Conservation (phyloP, 768 basidiomycete species). For the Strobilomyces confusus region DNA sequence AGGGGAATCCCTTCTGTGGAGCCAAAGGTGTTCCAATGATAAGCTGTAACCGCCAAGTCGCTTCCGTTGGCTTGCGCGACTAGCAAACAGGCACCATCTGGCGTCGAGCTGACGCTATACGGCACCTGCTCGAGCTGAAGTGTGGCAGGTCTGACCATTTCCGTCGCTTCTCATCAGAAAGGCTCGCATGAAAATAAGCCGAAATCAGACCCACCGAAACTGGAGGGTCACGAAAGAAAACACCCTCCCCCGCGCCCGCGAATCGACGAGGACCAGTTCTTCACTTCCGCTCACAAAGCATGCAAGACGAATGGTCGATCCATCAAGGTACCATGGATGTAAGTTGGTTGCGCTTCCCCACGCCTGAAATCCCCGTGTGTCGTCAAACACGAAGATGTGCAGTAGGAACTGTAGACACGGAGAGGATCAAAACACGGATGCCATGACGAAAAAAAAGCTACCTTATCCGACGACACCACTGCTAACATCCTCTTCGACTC, state of each 20-base stretch:
- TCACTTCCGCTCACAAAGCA: constrained; percentile 49
- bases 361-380: constrained; percentile 39
- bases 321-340: constrained; percentile 38
- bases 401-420: constrained; percentile 29
- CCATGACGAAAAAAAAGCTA: background rate
- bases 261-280: constrained; percentile 51
- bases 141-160: constrained; percentile 39
- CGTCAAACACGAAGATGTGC: constrained; percentile 47
- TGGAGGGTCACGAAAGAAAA: constrained; percentile 52
- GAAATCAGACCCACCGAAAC: background rate
- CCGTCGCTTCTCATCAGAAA: background rate
- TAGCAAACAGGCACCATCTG: constrained; percentile 55
- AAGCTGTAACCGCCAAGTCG: constrained; percentile 32
- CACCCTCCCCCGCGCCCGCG: constrained; percentile 39
- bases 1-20: constrained; percentile 42
- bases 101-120: constrained; percentile 36
- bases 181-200: background rate
- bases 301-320: constrained; percentile 29
- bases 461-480: constrained; percentile 42
- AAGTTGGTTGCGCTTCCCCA: constrained; percentile 41
- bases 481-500: constrained; percentile 49
- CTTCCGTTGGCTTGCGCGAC: constrained; percentile 22
- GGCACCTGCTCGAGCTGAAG: constrained; percentile 37
- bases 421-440: background rate
- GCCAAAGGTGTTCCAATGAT: constrained; percentile 58